These are phyloP conservation scores for Hypoxylon rubiginosum DNA, from an alignment of 2,329 filamentous ascomycete species.

Conservation along the genomic window DNA sequence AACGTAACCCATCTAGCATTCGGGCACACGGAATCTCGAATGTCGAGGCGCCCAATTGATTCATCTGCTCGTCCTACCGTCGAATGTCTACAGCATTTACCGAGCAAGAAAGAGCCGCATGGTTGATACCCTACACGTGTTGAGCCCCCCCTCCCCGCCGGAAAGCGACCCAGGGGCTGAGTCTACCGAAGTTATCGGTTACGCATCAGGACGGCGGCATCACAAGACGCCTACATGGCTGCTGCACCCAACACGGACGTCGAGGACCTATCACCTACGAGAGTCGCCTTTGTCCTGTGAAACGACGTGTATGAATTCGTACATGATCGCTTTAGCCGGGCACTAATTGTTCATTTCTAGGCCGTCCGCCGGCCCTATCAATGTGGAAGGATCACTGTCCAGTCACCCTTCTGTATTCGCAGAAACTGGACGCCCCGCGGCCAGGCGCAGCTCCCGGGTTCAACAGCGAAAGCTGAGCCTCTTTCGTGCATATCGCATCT, in stretches of 20 bases:
- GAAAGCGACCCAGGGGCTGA: slow-evolving; percentile 24
- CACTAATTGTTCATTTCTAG: background rate
- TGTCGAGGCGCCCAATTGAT: slow-evolving; percentile 36
- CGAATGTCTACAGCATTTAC: slow-evolving; percentile 20
- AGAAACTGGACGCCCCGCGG: slow-evolving; percentile 8
- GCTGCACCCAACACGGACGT: slow-evolving; percentile 5
- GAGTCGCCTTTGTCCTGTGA: slow-evolving; percentile 15
- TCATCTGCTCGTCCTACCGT: slow-evolving; percentile 10
- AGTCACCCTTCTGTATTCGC: slow-evolving; percentile 15
- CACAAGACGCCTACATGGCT: slow-evolving; percentile 19
- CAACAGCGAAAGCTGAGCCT: slow-evolving; percentile 30
- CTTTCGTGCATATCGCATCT: slow-evolving; percentile 33
- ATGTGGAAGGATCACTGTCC: slow-evolving; percentile 10
- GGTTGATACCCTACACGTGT: slow-evolving; percentile 36
- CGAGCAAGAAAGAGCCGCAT: slow-evolving; percentile 36
- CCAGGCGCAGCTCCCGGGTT: slow-evolving; percentile 16
- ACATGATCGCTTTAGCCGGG: background rate
- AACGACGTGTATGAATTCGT: slow-evolving; percentile 20
- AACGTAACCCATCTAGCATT: slow-evolving; percentile 23
- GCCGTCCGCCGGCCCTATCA: slow-evolving; percentile 12
- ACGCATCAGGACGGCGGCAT: slow-evolving; percentile 10
- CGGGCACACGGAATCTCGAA: slow-evolving; percentile 22
- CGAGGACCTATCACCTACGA: slow-evolving; percentile 7
- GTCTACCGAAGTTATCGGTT: slow-evolving; percentile 11
- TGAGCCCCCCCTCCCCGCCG: slow-evolving; percentile 5